Base-by-base conservation (phyloP, 106 monocot species). In the Acanthochlamys bracteata region DNA sequence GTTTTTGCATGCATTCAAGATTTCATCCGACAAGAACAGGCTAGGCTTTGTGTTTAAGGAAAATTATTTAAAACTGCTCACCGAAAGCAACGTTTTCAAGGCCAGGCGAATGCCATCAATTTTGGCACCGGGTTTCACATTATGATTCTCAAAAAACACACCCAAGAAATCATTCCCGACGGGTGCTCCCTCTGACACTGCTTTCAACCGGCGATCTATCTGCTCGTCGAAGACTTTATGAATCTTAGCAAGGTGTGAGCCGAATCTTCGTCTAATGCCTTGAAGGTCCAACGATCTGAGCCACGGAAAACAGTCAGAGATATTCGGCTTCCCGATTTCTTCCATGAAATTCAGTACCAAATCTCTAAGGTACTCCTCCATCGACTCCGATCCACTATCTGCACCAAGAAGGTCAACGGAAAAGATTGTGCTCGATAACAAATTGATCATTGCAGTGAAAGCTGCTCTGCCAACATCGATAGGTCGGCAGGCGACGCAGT, bases 221-320 rank as follows among this genome's bases (percentile, higher is more conserved):
- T 0, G 33, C 33, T 10, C 24, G 42, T 56, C 69, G 39, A 83
- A 63, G 22, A 69, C 11, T 0, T 26, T 24, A 15, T 67, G 51
- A 13, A 79, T 17, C 55, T 53, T 57, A 25, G 23, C 24, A 20
- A 64, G 33, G 24, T 61, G 47, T 0, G 0, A 7, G 0, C 49
- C 13, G 33, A 75, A 1, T 4, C 64, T 60, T 1, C 64, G 59
- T 21, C 71, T 59, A 20, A n/a, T n/a, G 7, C 79, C 68, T 20
- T 75, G 75, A 0, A 24, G 67, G 25, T 78, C 78, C 4, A 75
- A 2, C 20, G 23, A 3, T 17, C 67, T 27, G 52, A 78, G 62
- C n/a, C 52, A 14, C 0, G 75, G 83, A 41, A 75, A 75, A 59
- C 45, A 84, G 59, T 84, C 80, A 0, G 84, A 69, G 17, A 84